These are phyloP conservation scores for Aspergillus sp. DNA, from an alignment of 2,329 filamentous ascomycete species.

Conservation along the genomic window DNA sequence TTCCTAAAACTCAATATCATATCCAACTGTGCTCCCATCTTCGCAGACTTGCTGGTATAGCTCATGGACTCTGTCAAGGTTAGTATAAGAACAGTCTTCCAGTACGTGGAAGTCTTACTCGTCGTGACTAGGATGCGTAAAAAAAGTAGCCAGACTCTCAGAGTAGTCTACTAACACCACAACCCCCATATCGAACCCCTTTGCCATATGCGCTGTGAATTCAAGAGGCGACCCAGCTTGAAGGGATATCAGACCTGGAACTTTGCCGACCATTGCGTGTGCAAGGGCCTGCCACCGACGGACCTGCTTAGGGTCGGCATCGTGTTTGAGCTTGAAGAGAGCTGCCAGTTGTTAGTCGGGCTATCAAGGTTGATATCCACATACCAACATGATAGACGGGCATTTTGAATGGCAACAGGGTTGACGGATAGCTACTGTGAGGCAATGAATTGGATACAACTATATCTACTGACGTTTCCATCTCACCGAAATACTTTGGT, in stretches of 20 bases:
- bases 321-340: background rate
- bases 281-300: background rate
- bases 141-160: background rate
- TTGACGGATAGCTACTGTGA: background rate
- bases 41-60: background rate
- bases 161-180: background rate
- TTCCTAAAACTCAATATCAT: conserved; percentile 1
- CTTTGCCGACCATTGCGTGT: background rate
- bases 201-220: background rate
- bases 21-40: background rate
- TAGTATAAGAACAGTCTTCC: background rate
- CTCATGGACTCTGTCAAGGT: background rate
- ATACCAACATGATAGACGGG: background rate
- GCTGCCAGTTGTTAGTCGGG: background rate
- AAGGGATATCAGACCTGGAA: background rate
- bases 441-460: background rate
- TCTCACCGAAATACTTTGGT: background rate
- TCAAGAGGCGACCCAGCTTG: background rate
- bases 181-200: conserved; percentile 1
- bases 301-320: background rate
- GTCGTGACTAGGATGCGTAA: background rate
- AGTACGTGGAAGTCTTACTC: background rate
- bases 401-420: background rate
- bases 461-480: background rate
- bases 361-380: background rate